Evolutionary conservation across 2,329 filamentous ascomycete species (phyloP).

Genomic region (Cryoendolithus antarcticus): DNA sequence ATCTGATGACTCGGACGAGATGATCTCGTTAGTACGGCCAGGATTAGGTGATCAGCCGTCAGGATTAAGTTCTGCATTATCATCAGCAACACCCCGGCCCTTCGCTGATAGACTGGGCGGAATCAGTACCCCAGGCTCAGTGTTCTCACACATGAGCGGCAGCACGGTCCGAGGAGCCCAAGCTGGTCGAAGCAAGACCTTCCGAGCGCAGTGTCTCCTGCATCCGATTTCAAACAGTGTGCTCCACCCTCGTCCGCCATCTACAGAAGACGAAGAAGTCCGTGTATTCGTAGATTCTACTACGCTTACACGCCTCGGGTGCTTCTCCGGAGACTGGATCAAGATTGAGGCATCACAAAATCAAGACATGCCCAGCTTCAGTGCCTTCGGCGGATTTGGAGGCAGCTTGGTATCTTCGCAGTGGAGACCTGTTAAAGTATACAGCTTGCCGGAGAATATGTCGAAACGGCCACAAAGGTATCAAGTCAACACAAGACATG

Average conservation of each 20-base stretch:
- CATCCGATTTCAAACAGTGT: constrained; percentile 61
- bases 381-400: constrained; percentile 54
- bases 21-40: constrained; percentile 79
- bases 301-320: constrained; percentile 77
- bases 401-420: constrained; percentile 49
- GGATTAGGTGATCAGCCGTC: constrained; percentile 64
- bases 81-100: constrained; percentile 69
- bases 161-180: constrained; percentile 62
- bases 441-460: constrained; percentile 67
- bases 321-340: constrained; percentile 97
- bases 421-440: constrained; percentile 81
- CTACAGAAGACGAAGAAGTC: constrained; percentile 77
- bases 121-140: constrained; percentile 69
- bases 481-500: constrained; percentile 37
- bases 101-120: constrained; percentile 60
- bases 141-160: constrained; percentile 78
- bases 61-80: constrained; percentile 67
- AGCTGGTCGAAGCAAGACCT: constrained; percentile 58
- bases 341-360: constrained; percentile 67
- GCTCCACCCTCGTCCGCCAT: constrained; percentile 69
- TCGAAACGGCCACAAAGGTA: constrained; percentile 42
- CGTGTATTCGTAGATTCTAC: constrained; percentile 83
- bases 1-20: constrained; percentile 86
- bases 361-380: constrained; percentile 55
- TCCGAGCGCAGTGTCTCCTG: constrained; percentile 70